Base-by-base conservation (phyloP, 371 early-diverging fungal species). In the Coemansia sp. region DNA sequence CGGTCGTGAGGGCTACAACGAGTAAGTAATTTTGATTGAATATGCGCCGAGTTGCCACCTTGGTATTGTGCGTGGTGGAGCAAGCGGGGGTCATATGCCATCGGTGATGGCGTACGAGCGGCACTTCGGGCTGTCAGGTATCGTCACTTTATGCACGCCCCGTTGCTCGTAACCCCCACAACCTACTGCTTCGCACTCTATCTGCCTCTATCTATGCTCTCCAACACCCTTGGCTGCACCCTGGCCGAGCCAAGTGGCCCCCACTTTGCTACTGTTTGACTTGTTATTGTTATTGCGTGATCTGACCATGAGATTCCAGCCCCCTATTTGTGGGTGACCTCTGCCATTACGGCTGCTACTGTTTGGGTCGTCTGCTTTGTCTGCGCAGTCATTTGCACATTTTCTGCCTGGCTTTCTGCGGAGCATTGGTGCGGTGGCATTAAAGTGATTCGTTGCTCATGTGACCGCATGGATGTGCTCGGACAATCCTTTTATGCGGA, bases 71-170 rank as follows among this genome's bases (percentile, higher is more conserved):
- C 24, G 52, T 48, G 52, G 55, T 67, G 40, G 32, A 36, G 46
- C 21, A 49, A 21, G 36, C 44, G 44, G 41, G 44, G 8, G 48
- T 55, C 67, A 67, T 54, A 67, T 67, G 67, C 23, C 56, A 39
- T 55, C 41, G 54, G 40, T 23, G 53, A 49, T 44, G 63, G 63
- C 63, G 55, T 28, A 19, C 55, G 36, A 1, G 62, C 53, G 53
- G 58, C 58, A 21, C 59, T 24, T 63, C 53, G 55, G 64, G 56
- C 56, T 48, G 63, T 58, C 58, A 63, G 63, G 52, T 53, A 63
- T 53, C 23, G 59, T 26, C 71, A 63, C 68, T 67, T 55, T 71
- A 71, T 67, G 71, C 68, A 58, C 71, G 71, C 71, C 67, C 23
- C 52, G 68, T 68, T 51, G 58, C 63, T 58, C 58, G 62, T 62